phyloP scores from a whole-genome alignment of 2,329 filamentous ascomycete genomes.

The Aspergillus cejpii region DNA sequence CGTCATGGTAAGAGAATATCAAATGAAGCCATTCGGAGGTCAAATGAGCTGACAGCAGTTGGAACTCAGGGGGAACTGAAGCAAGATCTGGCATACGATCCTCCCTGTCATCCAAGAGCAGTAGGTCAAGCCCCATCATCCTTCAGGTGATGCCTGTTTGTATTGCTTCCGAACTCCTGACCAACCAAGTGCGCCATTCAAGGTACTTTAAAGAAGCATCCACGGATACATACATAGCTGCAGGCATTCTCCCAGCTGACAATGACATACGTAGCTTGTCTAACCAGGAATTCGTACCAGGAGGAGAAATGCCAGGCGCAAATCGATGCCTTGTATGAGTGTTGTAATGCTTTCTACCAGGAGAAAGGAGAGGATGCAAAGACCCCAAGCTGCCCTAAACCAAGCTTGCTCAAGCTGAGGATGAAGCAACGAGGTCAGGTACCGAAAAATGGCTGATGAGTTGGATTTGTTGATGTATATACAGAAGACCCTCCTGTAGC shows the following conservation, averaged over 20 bases:
- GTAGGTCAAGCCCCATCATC: slow-evolving; percentile 45
- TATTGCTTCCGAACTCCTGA: slow-evolving; percentile 18
- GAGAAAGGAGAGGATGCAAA: slow-evolving; percentile 68
- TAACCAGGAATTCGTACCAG: slow-evolving; percentile 76
- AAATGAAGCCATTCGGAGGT: slow-evolving; percentile 1
- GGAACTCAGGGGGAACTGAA: slow-evolving; percentile 45
- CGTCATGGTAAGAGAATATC: slow-evolving; percentile 25
- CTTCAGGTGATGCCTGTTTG: background rate
- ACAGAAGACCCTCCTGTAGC: background rate
- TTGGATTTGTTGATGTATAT: background rate
- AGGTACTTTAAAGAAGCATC: slow-evolving; percentile 48
- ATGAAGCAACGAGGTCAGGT: slow-evolving; percentile 65
- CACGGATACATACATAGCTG: background rate
- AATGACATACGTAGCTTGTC: slow-evolving; percentile 57
- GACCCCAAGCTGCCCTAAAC: slow-evolving; percentile 79
- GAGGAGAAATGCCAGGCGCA: slow-evolving; percentile 73
- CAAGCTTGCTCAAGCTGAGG: slow-evolving; percentile 71
- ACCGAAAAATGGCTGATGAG: slow-evolving; percentile 11
- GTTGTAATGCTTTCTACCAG: slow-evolving; percentile 83
- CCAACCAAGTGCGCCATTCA: slow-evolving; percentile 73
- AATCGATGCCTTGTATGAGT: slow-evolving; percentile 84
- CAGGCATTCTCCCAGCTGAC: no score
- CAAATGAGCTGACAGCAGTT: slow-evolving; percentile 8
- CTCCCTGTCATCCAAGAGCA: slow-evolving; percentile 78
- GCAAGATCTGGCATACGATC: slow-evolving; percentile 64